A percentile compares a stretch with the other conserved stretches of the same genome.
Conservation (phyloP, 164 flowering plant genomes). For the Houttuynia cordata region DNA sequence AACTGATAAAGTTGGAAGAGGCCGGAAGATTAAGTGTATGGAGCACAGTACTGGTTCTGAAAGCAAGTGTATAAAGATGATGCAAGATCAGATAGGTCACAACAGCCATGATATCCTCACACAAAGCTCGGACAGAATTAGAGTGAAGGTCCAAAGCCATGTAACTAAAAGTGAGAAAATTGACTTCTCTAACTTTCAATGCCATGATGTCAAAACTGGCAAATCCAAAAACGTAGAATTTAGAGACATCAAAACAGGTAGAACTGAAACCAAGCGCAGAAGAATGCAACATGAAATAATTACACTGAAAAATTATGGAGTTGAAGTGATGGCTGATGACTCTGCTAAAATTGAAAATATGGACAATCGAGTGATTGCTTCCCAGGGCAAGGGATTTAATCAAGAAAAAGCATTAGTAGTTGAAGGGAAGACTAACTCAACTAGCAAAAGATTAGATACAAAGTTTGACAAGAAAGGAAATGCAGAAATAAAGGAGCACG, state of each 20-base stretch:
- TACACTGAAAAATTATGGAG: neutral
- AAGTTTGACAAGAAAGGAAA: conserved; percentile 6
- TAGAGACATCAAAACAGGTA: neutral
- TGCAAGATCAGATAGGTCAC: no score
- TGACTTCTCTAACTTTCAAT: no score
- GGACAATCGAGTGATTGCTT: neutral
- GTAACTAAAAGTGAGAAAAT: no score
- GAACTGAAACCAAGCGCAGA: neutral
- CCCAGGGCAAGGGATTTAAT: neutral
- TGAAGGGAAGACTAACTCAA: conserved; percentile 1
- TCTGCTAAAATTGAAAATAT: neutral
- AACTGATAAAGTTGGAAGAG: no score
- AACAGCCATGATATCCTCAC: no score
- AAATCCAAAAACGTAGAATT: neutral
- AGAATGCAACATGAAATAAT: neutral
- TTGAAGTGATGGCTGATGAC: neutral
- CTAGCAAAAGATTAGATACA: neutral
- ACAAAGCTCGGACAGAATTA: no score
- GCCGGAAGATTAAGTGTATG: no score
- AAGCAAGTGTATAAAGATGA: no score
- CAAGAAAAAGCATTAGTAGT: neutral
- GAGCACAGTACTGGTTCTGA: no score
- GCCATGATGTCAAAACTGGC: neutral
- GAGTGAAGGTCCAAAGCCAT: no score
- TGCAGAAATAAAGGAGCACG: conserved; percentile 14